A percentile compares a stretch with the other conserved stretches of the same genome.
Evolutionary conservation across 1,284 basidiomycete genomes (phyloP).

Genomic region (Hemileccinum hortonii): DNA sequence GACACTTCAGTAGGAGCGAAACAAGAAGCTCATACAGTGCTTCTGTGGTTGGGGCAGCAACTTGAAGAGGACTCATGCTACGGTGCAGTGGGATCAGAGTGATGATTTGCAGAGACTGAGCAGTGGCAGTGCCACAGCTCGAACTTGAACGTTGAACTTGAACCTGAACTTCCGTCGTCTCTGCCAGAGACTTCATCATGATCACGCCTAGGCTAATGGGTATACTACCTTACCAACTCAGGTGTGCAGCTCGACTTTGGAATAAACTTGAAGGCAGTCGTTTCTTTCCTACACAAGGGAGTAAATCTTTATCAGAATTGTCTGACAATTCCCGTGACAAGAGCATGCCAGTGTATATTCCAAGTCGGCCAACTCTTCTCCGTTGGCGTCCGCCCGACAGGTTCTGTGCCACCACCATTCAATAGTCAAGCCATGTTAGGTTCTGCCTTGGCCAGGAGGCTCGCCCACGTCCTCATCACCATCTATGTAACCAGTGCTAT

Average conservation of each 20-base stretch:
- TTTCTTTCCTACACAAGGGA: background rate
- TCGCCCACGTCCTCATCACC: conserved; percentile 17
- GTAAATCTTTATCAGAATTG: too few species aligned
- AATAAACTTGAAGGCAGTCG: too few species aligned
- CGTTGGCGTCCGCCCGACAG: background rate
- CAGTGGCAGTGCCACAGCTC: too few species aligned
- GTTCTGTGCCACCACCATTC: background rate
- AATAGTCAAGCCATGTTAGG: conserved; percentile 9
- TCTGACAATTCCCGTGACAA: background rate
- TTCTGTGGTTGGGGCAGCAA: conserved; percentile 1
- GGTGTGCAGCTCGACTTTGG: too few species aligned
- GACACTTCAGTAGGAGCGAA: conserved; percentile 20
- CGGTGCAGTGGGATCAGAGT: background rate
- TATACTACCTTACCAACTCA: background rate
- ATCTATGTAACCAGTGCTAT: conserved; percentile 33
- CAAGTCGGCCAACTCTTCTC: background rate
- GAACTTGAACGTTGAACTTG: too few species aligned
- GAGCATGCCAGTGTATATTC: conserved; percentile 22
- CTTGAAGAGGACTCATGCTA: conserved; percentile 4
- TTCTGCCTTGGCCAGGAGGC: conserved; percentile 11
- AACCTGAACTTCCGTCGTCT: too few species aligned
- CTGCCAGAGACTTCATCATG: too few species aligned
- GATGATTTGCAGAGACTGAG: too few species aligned
- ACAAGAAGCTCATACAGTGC: conserved; percentile 23
- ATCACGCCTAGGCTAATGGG: too few species aligned